A percentile compares a stretch with the other conserved stretches of the same genome.
Conservation (phyloP, 331 rosid genomes). For the Rhamnella rubrinervis region DNA sequence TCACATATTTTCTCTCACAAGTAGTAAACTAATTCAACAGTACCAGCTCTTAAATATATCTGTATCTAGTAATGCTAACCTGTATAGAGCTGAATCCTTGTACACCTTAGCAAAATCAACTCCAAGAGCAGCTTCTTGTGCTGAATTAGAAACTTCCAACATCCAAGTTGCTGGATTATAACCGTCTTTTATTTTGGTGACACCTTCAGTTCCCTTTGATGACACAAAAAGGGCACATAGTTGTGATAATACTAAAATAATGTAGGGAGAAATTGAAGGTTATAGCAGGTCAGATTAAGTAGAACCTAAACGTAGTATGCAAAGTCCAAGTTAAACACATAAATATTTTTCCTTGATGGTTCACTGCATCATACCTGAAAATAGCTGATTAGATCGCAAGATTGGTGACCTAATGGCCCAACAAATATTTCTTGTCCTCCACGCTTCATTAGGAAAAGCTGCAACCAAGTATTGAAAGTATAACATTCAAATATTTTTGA, state of each 20-base stretch:
- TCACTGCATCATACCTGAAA: constrained; percentile 54
- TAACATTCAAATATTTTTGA: constrained; percentile 10
- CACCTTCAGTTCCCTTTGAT: constrained; percentile 49
- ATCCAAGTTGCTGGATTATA: constrained; percentile 60
- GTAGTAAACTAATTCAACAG: background rate
- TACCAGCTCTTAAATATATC: background rate
- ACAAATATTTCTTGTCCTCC: constrained; percentile 85
- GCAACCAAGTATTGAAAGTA: constrained; percentile 25
- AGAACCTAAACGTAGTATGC: background rate
- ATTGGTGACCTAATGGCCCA: constrained; percentile 79
- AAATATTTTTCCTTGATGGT: background rate
- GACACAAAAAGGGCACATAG: background rate
- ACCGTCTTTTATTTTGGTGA: constrained; percentile 30
- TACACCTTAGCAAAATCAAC: constrained; percentile 38
- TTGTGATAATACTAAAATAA: no score
- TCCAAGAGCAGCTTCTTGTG: constrained; percentile 40
- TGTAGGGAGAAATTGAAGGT: background rate
- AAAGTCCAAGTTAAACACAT: background rate
- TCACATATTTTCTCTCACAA: background rate
- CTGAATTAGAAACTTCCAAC: constrained; percentile 46
- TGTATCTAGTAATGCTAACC: constrained; percentile 16
- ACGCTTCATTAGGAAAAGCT: constrained; percentile 76
- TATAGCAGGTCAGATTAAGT: background rate
- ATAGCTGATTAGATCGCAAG: constrained; percentile 56
- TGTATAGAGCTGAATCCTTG: constrained; percentile 39